Evolutionary conservation across 129 eudicot species (phyloP).

Genomic region (Pseudognaphalium luteoalbum): DNA sequence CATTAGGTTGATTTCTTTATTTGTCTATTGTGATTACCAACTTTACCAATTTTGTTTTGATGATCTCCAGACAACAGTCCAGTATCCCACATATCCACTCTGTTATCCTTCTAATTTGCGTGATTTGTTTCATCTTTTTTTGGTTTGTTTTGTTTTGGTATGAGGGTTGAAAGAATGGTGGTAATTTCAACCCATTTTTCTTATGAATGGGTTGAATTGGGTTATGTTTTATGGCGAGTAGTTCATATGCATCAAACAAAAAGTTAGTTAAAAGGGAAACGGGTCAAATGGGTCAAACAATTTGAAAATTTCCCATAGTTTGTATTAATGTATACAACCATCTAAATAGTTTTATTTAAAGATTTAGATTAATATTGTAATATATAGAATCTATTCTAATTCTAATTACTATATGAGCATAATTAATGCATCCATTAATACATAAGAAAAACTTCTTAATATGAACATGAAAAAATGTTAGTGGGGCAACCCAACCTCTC

Average conservation of each 20-base stretch:
- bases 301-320: background rate
- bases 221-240: background rate
- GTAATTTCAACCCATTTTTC: background rate
- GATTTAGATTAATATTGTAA: background rate
- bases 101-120: background rate
- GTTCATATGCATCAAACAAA: background rate
- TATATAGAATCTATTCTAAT: background rate
- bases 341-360: background rate
- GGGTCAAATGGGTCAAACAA: background rate
- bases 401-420: background rate
- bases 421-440: background rate
- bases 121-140: background rate
- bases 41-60: background rate
- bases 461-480: background rate
- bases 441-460: background rate
- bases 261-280: constrained; percentile 3
- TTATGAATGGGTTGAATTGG: background rate
- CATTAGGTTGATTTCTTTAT: background rate
- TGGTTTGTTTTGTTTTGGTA: background rate
- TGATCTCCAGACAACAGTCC: constrained; percentile 3
- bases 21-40: background rate
- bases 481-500: background rate
- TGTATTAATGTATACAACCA: background rate
- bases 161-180: background rate
- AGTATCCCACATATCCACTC: background rate